Conservation (phyloP, 1,284 basidiomycete genomes). For the Ceratobasidium sp. region DNA sequence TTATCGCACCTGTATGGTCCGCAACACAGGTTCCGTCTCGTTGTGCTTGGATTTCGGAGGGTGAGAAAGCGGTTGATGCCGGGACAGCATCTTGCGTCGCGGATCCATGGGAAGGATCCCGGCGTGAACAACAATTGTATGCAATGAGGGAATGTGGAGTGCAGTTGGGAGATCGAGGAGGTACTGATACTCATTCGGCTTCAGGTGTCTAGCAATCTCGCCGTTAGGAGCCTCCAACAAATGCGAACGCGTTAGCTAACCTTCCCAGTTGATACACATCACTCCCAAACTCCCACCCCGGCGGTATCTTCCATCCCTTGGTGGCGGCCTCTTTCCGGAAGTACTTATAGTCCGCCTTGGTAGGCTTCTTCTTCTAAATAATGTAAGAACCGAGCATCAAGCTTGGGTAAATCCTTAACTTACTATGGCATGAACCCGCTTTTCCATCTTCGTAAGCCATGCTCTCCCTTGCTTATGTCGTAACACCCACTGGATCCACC, state of each 20-base stretch:
- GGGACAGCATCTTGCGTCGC: conserved; percentile 56
- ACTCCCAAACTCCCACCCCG: conserved; percentile 72
- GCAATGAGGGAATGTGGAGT: conserved; percentile 76
- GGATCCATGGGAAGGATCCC: conserved; percentile 79
- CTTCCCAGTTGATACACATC: conserved; percentile 78
- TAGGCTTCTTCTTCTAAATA: neutral
- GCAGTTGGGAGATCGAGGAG: conserved; percentile 72
- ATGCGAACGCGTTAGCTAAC: conserved; percentile 49
- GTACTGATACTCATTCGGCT: conserved; percentile 67
- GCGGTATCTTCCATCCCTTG: conserved; percentile 59
- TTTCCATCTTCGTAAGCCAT: conserved; percentile 58
- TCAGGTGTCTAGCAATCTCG: conserved; percentile 58
- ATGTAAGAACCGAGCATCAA: neutral
- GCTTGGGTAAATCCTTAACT: conserved; percentile 47
- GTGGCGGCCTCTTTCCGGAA: conserved; percentile 35
- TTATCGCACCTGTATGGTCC: conserved; percentile 6
- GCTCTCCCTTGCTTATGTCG: conserved; percentile 48
- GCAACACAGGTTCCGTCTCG: conserved; percentile 44
- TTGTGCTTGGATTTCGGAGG: conserved; percentile 56
- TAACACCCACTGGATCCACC: conserved; percentile 67
- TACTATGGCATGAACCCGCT: conserved; percentile 48
- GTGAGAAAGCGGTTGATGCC: conserved; percentile 70
- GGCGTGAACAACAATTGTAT: conserved; percentile 81
- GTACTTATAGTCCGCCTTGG: conserved; percentile 21
- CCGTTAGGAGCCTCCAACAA: conserved; percentile 7